Evolutionary conservation across 306 rosid genomes (phyloP).

Genomic region (Gastrolobium villosum): DNA sequence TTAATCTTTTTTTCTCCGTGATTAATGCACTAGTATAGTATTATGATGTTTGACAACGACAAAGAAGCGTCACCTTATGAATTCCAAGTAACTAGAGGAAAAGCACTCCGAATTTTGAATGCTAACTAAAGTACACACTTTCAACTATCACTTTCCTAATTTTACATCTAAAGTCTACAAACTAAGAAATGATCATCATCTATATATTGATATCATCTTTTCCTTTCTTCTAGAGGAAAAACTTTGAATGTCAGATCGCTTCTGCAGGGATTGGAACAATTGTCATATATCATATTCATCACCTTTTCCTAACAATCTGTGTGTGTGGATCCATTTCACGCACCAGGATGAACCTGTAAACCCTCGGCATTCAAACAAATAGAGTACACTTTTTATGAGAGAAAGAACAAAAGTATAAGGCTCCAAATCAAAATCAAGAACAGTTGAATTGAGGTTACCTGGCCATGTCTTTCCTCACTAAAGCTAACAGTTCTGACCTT

Average conservation of each 20-base stretch:
- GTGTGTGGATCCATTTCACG: slow-evolving; percentile 31
- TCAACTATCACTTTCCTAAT: neutral
- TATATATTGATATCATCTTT: neutral
- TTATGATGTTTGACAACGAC: neutral
- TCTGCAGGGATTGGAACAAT: neutral
- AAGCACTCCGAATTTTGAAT: neutral
- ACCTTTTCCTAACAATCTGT: neutral
- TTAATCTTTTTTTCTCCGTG: too few species aligned
- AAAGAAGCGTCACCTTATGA: neutral
- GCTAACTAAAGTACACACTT: neutral
- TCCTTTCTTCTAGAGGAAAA: slow-evolving; percentile 16
- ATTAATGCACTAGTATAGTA: too few species aligned
- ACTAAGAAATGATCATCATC: neutral
- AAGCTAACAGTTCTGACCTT: slow-evolving; percentile 74
- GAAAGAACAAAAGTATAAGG: neutral
- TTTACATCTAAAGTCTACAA: slow-evolving; percentile 7
- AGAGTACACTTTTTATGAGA: neutral
- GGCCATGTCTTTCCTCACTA: slow-evolving; percentile 64
- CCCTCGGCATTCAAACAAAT: neutral
- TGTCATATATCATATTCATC: neutral
- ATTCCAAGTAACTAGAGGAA: neutral
- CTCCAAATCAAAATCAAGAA: slow-evolving; percentile 7
- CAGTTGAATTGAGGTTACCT: slow-evolving; percentile 53
- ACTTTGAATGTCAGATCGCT: neutral
- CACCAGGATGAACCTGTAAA: slow-evolving; percentile 58